phyloP scores from a whole-genome alignment of 345 rosid species.

The Rhodamnia rubescens region DNA sequence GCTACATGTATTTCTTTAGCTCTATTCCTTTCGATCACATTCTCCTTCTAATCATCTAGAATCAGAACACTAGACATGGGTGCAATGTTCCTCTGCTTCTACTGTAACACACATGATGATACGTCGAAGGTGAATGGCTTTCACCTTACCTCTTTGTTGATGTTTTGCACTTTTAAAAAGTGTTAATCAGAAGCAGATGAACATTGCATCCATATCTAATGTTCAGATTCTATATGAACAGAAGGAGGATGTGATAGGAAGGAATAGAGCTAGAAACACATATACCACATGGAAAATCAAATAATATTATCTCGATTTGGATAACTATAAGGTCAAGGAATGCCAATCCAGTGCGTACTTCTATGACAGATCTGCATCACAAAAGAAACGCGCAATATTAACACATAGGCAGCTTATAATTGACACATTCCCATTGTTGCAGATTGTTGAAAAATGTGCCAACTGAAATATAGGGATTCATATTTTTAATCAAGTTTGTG shows the following conservation, averaged over 20 bases:
- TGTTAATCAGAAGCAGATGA: slow-evolving; percentile 93
- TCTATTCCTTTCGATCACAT: background rate
- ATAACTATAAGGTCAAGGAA: slow-evolving; percentile 93
- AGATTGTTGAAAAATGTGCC: too few relatives aligned
- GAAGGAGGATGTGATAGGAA: background rate
- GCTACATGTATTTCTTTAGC: background rate
- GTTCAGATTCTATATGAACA: slow-evolving; percentile 62
- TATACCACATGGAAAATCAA: background rate
- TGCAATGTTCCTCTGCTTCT: slow-evolving; percentile 89
- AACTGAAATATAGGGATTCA: too few relatives aligned
- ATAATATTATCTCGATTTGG: slow-evolving; percentile 70
- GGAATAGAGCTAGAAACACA: background rate
- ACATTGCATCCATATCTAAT: slow-evolving; percentile 80
- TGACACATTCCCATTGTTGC: too few relatives aligned
- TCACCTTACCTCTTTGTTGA: background rate
- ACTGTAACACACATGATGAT: slow-evolving; percentile 91
- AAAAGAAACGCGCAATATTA: background rate
- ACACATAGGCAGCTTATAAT: background rate
- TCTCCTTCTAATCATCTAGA: slow-evolving; percentile 24
- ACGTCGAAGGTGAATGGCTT: slow-evolving; percentile 50
- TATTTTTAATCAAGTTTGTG: too few relatives aligned
- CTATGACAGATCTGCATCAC: slow-evolving; percentile 72
- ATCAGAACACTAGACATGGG: slow-evolving; percentile 77
- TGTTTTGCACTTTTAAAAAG: slow-evolving; percentile 85
- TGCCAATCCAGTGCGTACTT: slow-evolving; percentile 88